A percentile compares a stretch with the other conserved stretches of the same genome.
phyloP scores from a whole-genome alignment of 495 filamentous ascomycete genomes.

The Cenococcum geophilum region DNA sequence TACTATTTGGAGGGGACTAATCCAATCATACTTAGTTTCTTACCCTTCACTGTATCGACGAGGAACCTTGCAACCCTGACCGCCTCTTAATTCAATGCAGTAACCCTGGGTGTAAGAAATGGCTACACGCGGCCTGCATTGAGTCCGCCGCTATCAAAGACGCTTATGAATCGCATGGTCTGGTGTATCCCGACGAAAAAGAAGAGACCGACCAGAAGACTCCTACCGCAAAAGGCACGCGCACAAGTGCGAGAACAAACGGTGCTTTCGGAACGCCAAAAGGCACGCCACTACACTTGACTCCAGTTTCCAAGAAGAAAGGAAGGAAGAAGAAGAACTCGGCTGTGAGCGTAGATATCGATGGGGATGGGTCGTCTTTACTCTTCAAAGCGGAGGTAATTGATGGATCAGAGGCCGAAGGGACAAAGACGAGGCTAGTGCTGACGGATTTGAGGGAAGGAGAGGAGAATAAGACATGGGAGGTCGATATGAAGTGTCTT shows the following conservation, averaged over 20 bases:
- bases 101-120: slow-evolving; percentile 48
- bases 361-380: neutral
- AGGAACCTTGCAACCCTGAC: slow-evolving; percentile 58
- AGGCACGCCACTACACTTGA: neutral
- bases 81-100: slow-evolving; percentile 53
- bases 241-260: neutral
- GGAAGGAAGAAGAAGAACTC: slow-evolving; percentile 2
- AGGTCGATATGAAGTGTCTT: slow-evolving; percentile 4
- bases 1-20: neutral
- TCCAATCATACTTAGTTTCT: slow-evolving; percentile 7
- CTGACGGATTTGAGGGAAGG: neutral
- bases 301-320: neutral
- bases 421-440: slow-evolving; percentile 1
- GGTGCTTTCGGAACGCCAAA: neutral
- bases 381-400: neutral
- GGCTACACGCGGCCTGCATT: slow-evolving; percentile 61
- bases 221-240: neutral
- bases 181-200: neutral
- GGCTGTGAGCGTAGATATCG: neutral
- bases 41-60: slow-evolving; percentile 52
- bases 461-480: slow-evolving; percentile 2
- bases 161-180: slow-evolving; percentile 36
- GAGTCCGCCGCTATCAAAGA: slow-evolving; percentile 46
- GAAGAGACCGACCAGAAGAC: neutral
- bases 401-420: neutral